Percentiles rank a stretch among this genome's conserved stretches.
phyloP scores from a whole-genome alignment of 345 rosid genomes.

The Ceriops decandra region DNA sequence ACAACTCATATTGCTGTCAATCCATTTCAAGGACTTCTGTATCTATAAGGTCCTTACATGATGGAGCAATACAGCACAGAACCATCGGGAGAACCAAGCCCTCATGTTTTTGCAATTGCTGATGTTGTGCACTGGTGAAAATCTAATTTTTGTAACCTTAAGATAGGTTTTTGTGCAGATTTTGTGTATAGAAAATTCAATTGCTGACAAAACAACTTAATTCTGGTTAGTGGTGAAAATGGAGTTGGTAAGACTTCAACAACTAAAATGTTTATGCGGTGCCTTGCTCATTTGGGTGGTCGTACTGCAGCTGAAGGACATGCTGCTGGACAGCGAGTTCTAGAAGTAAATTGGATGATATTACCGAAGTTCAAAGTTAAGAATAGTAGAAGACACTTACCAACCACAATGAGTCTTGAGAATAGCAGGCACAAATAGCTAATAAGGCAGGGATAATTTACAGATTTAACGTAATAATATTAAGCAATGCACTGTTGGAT shows the following conservation, averaged over 20 bases:
- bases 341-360: constrained; percentile 56
- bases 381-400: neutral
- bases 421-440: neutral
- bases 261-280: constrained; percentile 86
- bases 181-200: constrained; percentile 10
- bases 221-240: constrained; percentile 91
- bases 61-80: constrained; percentile 70
- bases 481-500: neutral
- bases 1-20: constrained; percentile 88
- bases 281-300: constrained; percentile 86
- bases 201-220: constrained; percentile 53
- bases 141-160: neutral
- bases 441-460: neutral
- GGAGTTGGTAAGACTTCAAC: constrained; percentile 95
- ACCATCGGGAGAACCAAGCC: constrained; percentile 48
- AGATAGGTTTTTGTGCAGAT: constrained; percentile 11
- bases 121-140: constrained; percentile 70
- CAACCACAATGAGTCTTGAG: neutral
- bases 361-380: neutral
- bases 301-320: constrained; percentile 55
- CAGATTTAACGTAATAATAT: too few relatives aligned
- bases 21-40: constrained; percentile 72
- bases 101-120: constrained; percentile 84
- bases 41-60: constrained; percentile 42
- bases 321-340: constrained; percentile 68